Base-by-base conservation (phyloP, 2,329 filamentous ascomycete genomes). In the Nemania sp. region DNA sequence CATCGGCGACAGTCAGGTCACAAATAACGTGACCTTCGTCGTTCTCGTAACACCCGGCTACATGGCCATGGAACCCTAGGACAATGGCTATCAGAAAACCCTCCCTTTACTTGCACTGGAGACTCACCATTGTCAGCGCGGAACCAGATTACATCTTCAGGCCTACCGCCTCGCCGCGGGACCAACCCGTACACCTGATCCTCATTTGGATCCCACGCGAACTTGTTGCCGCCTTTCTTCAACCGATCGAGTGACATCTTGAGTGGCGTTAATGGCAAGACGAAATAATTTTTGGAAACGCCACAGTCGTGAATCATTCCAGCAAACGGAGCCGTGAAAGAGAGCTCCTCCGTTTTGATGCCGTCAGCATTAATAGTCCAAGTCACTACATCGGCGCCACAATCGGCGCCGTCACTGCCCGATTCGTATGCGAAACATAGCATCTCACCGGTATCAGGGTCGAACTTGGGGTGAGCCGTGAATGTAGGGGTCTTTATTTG, bases 131-230 rank as follows among this genome's bases (percentile, higher is more conserved):
- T 81, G 43, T 77, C 74, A 7, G 76, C 75, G 22, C 77, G 64
- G 45, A 80, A 72, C 79, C 79, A 81, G 1, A 76, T 66, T 36
- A 81, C 77, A 63, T 82, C 80, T 55, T 79, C 77, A 0, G 74
- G 71, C 58, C 77, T 80, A 0, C 73, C 79, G 3, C 75, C 75
- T 3, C 75, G 66, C 6, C 80, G 70, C 3, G 79, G 79, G 2
- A 82, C 78, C 12, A 82, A 69, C 0, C 77, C 80, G 57, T 82
- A 82, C 67, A 75, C 77, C 62, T 81, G 79, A 60, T 82, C 78
- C 63, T 82, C 79, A 3, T 79, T 68, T 0, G 78, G 76, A 49
- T 80, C 77, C 77, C 77, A 79, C 0, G 77, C 76, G 65, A 76
- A 80, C 64, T 80, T 78, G 57, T 79, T 77, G 1, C 74, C 76